Base-by-base conservation (phyloP, 441 rosid species). In the Hura crepitans region DNA sequence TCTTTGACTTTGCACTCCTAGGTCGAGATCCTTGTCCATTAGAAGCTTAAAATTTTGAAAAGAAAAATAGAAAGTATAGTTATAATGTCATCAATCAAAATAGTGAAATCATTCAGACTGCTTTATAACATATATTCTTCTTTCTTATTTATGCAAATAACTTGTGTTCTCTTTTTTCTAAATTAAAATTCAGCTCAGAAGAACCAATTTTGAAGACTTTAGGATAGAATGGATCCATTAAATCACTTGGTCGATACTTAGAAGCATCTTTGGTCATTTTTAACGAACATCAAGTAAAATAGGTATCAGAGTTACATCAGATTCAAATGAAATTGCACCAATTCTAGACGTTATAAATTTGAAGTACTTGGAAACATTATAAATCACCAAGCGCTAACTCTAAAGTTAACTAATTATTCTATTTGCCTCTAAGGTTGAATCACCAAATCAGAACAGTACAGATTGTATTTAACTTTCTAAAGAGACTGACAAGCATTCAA, bases 11-110 rank as follows among this genome's bases (percentile, higher is more conserved):
- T 55, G 67, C 11, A 74, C 79, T 84, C 83, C 81, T 88, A 49
- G 83, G 77, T 82, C 87, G 83, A 77, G 94, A 82, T 79, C 85
- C 97, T 85, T 86, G 86, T 66, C 81, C 90, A 73, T 71, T 82
- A 73, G 96, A 80, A 82, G 81, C 91, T 86, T 72, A 65, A 77
- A 71, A 56, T 70, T 42, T 30, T 25, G 58, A 70, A 35, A 62
- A 22, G 65, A 55, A 43, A 42, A 60, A 60, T 35, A 51, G 37
- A 58, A 66, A 71, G n/a, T n/a, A n/a, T 25, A 71, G 54, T 59
- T 65, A 25, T 4, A 33, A 69, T 50, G 54, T 1, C 30, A 42
- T 31, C 18, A 18, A 15, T 46, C 12, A 28, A 25, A 67, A 58
- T 23, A 73, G 39, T 25, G 57, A 55, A 55, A 42, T 15, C 39